phyloP scores from a whole-genome alignment of 2,329 filamentous ascomycete species.

The Calonectria hongkongensis region DNA sequence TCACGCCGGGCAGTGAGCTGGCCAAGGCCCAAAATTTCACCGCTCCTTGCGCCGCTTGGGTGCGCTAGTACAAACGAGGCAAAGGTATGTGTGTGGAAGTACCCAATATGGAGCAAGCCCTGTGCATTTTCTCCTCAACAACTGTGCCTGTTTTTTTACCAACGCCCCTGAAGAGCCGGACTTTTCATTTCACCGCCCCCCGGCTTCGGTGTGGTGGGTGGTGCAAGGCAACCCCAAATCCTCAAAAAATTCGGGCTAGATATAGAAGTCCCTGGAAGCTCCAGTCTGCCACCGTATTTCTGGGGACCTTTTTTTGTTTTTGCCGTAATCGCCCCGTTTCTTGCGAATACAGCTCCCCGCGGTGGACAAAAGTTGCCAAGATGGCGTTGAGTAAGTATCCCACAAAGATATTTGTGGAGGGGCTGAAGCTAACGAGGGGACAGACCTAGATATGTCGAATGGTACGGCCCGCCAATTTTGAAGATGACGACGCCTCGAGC shows the following conservation, averaged over 20 bases:
- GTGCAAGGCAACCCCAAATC: constrained; percentile 55
- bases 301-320: constrained; percentile 49
- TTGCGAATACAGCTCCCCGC: constrained; percentile 55
- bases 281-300: constrained; percentile 52
- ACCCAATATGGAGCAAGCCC: neutral
- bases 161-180: constrained; percentile 52
- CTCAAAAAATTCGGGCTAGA: constrained; percentile 60
- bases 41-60: neutral
- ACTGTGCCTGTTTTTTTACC: constrained; percentile 3
- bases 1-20: constrained; percentile 41
- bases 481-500: constrained; percentile 34
- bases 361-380: constrained; percentile 55
- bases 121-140: neutral
- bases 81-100: neutral
- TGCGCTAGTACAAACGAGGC: neutral
- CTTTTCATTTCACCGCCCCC: constrained; percentile 59
- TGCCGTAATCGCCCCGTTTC: constrained; percentile 49
- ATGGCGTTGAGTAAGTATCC: constrained; percentile 64
- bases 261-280: constrained; percentile 57
- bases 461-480: constrained; percentile 70
- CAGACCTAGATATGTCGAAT: constrained; percentile 89
- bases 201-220: constrained; percentile 52
- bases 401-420: constrained; percentile 50
- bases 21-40: constrained; percentile 29
- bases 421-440: constrained; percentile 60